Evolutionary conservation across 1,139 yeast genomes (phyloP), one percentile per base, ranked within the genome.

Genomic region (Yamadazyma triangularis): DNA sequence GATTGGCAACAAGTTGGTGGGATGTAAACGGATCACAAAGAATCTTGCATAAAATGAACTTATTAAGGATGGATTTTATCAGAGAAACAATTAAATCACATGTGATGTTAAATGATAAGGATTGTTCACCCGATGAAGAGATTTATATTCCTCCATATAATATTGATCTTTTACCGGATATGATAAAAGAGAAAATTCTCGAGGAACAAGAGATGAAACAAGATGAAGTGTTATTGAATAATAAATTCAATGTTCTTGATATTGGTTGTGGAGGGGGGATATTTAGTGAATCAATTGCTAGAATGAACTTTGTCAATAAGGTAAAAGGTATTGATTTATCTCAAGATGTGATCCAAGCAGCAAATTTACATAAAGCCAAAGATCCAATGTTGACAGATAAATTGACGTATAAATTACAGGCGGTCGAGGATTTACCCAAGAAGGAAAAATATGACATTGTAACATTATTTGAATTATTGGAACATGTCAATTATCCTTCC

Each of bases 241-340:
- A 60, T 25, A 57, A 67, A 30, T 58, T 77, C 31, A 56, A 59
- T 10, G 89, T 79, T 1, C 60, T 91, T 38, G 99, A 91, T 51
- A 80, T 91, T 33, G 99, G 99, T 0, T 93, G 98, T 52, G 99
- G 99, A 14, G 99, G 98, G 6, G 99, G 99, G 0, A 80, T 91
- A 18, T 64, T 91, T 25, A 65, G 89, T 4, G 99, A 91, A 52
- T 79, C 94, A 1, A 58, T 91, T 53, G 96, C 96, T 0, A 65
- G 99, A 42, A 60, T 85, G 44, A 73, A 75, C 7, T 74, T 70
- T 40, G 77, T 87, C 6, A 58, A 66, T 8, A 52, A 59, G 4
- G 96, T 91, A 4, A 67, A 66, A 32, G 99, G 95, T 2, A 77
- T 91, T 29, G 98, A 91, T 56, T 69, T 91, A 46, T 84, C 96